These are phyloP conservation scores for Chrysoporthe cubensis DNA, from an alignment of 2,329 filamentous ascomycete genomes.

Conservation along the genomic window DNA sequence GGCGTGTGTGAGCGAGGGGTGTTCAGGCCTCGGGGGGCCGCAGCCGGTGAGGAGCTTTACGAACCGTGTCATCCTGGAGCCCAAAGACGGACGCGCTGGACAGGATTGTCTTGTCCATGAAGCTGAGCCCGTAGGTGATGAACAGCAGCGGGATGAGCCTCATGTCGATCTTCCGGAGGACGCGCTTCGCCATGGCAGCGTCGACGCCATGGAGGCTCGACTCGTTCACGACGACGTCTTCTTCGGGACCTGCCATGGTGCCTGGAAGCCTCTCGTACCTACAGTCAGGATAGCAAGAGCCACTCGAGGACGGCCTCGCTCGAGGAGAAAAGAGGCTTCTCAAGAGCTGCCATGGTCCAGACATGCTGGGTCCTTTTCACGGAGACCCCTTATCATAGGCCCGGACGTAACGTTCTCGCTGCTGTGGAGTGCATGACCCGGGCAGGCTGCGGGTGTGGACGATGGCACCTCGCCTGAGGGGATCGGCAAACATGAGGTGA, in stretches of 20 bases:
- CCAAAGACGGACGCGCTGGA: constrained; percentile 62
- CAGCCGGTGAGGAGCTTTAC: neutral
- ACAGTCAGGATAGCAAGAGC: neutral
- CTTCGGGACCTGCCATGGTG: constrained; percentile 13
- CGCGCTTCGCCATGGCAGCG: constrained; percentile 36
- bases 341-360: constrained; percentile 16
- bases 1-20: neutral
- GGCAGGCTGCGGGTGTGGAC: neutral
- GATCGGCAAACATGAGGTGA: constrained; percentile 2
- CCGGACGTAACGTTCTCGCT: constrained; percentile 18
- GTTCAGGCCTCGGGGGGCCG: neutral
- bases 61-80: constrained; percentile 50
- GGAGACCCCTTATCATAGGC: neutral
- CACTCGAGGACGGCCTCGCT: neutral
- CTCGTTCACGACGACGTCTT: constrained; percentile 17
- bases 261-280: constrained; percentile 20
- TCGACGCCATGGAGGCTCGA: constrained; percentile 21
- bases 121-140: constrained; percentile 61
- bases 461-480: neutral
- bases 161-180: constrained; percentile 60
- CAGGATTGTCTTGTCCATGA: constrained; percentile 64
- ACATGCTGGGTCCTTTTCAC: constrained; percentile 13
- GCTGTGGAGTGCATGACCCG: constrained; percentile 14
- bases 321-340: neutral
- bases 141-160: constrained; percentile 60